Base-by-base conservation (phyloP, 129 eudicot species). In the Heracleum sosnowskyi region DNA sequence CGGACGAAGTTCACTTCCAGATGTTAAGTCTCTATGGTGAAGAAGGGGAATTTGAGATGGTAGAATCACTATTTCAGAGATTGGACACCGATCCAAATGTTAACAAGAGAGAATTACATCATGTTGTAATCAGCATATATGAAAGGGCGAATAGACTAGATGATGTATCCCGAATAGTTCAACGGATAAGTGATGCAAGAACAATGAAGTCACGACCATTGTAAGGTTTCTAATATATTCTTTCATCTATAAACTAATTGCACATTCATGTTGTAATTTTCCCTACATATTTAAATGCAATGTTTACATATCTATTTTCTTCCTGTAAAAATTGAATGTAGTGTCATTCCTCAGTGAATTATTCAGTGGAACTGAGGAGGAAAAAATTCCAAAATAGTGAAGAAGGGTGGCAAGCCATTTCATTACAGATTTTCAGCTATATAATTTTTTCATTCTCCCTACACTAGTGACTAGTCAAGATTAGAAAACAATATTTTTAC, bases 1-100 rank as follows among this genome's bases (percentile, higher is more conserved):
- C 92, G 0, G 92, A 91, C 78, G 97, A 95, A 79, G 92, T 91
- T 77, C 97, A 95, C 76, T 95, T 95, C 79, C 97, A 95, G 80
- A 95, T 95, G 98, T 60, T 91, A 70, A 87, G 96, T 78, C 80
- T 95, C n/a, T 88, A 83, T 78, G 96, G 96, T 17, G 93, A 90
- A 41, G 86, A 85, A 84, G 74, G 89, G 75, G 92, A 91, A 82
- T 95, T 90, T 63, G 84, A 87, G 77, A 86, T 71, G 88, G 88
- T 95, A 33, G 94, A 91, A 60, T 37, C 71, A 1, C 82, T 90
- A 47, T 91, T 91, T 69, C 87, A 86, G 84, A 86, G 81, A 73
- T 81, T 95, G 76, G 85, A 90, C 70, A 22, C 74, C 44, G 93
- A 95, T 83, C 77, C 86, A 0, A 90, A 90, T 53, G 49, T 91